phyloP scores from a whole-genome alignment of 116 monocot species.

The Trichopus zeylanicus region DNA sequence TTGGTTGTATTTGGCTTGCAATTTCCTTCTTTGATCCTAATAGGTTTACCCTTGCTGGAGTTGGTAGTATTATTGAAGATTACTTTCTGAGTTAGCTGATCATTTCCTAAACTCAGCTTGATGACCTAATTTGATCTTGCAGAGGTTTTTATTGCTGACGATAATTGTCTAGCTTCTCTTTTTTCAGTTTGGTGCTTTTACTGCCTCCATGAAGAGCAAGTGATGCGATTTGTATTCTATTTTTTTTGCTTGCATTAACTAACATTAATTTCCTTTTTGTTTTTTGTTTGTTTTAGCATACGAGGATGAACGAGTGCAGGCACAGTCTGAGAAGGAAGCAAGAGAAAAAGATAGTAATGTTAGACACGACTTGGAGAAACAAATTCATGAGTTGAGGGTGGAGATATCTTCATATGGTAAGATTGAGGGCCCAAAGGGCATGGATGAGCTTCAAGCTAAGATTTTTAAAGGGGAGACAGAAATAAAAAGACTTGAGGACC shows the following conservation, averaged over 20 bases:
- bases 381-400: constrained; percentile 44
- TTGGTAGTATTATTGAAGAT: no score
- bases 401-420: constrained; percentile 47
- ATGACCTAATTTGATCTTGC: no score
- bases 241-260: neutral
- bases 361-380: constrained; percentile 53
- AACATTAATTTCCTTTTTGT: neutral
- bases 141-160: no score
- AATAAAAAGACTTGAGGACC: constrained; percentile 44
- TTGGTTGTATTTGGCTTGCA: no score
- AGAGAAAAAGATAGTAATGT: constrained; percentile 24
- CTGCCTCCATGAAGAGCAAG: no score
- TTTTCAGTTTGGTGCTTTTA: no score
- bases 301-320: constrained; percentile 25
- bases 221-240: neutral
- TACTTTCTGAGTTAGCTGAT: no score
- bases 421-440: constrained; percentile 10
- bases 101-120: no score
- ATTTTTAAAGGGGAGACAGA: constrained; percentile 37
- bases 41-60: no score
- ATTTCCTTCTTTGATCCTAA: no score
- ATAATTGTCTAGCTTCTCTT: no score
- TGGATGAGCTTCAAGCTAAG: constrained; percentile 15
- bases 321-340: constrained; percentile 34
- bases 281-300: constrained; percentile 21